Conservation (phyloP, 257 asterid species). For the Forsythia suspensa region DNA sequence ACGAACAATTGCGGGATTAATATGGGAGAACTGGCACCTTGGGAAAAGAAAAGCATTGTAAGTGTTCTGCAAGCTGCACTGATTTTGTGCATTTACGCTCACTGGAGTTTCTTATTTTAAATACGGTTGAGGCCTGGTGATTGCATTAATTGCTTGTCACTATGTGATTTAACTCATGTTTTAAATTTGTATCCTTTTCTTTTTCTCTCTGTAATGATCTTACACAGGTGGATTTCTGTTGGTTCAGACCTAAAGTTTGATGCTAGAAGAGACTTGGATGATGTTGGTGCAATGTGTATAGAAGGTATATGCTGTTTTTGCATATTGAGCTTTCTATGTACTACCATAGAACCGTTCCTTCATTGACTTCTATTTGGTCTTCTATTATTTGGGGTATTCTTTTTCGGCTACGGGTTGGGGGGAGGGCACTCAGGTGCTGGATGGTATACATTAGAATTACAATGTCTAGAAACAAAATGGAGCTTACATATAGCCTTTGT, state of each 20-base stretch:
- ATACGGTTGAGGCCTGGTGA: neutral
- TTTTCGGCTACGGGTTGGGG: neutral
- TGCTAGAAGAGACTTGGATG: conserved; percentile 93
- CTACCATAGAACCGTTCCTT: neutral
- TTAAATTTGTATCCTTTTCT: conserved; percentile 7
- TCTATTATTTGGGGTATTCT: neutral
- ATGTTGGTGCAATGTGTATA: conserved; percentile 81
- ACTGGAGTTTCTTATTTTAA: conserved; percentile 16
- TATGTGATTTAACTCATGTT: conserved; percentile 1
- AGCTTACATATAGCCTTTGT: neutral
- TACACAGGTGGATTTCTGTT: conserved; percentile 93
- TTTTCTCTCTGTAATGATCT: conserved; percentile 28
- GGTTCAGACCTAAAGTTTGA: conserved; percentile 97
- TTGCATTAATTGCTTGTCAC: conserved; percentile 15
- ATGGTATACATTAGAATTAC: conserved; percentile 17
- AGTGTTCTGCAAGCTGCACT: conserved; percentile 29
- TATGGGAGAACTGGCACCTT: conserved; percentile 98
- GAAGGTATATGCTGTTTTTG: conserved; percentile 55
- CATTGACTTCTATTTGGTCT: neutral
- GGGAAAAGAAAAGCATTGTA: conserved; percentile 90
- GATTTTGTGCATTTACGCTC: conserved; percentile 12
- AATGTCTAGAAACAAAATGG: conserved; percentile 12
- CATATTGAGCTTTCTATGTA: neutral
- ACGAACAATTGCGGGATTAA: conserved; percentile 93
- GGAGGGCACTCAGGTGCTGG: conserved; percentile 11